phyloP scores from a whole-genome alignment of 2,329 filamentous ascomycete genomes.

The Ceratocystis diversiconidia region DNA sequence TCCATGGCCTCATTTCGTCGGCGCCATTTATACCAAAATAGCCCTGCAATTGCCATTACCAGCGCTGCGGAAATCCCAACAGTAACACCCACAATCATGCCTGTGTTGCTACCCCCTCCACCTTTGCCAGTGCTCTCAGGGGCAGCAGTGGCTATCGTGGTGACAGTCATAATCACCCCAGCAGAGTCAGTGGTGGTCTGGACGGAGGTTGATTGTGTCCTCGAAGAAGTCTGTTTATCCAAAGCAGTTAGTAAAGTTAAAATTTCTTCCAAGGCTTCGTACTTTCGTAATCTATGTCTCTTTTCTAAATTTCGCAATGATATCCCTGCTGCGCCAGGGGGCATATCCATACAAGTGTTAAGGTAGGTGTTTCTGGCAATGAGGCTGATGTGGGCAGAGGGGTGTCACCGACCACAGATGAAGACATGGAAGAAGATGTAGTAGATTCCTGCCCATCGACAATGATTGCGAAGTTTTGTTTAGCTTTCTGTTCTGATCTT shows the following conservation, averaged over 20 bases:
- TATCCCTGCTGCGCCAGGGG: not conserved
- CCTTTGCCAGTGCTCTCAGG: conserved; percentile 20
- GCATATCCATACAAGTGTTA: conserved; percentile 13
- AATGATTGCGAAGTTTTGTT: conserved; percentile 8
- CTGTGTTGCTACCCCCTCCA: conserved; percentile 28
- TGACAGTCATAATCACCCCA: conserved; percentile 41
- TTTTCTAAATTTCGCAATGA: not conserved
- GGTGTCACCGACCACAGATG: conserved; percentile 9
- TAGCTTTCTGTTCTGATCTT: conserved; percentile 15
- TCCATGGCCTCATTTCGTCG: conserved; percentile 26
- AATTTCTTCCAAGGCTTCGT: not conserved
- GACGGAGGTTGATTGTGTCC: conserved; percentile 28
- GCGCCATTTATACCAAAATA: conserved; percentile 32
- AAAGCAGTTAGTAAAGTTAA: conserved; percentile 18
- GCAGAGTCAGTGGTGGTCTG: conserved; percentile 39
- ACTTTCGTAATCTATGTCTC: not conserved
- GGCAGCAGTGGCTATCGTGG: conserved; percentile 32
- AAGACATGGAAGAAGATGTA: not conserved
- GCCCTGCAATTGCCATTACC: conserved; percentile 22
- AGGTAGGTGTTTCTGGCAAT: conserved; percentile 19
- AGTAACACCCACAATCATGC: conserved; percentile 38
- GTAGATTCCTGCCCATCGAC: not conserved
- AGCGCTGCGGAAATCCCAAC: conserved; percentile 34
- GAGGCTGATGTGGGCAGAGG: not conserved
- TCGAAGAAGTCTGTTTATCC: conserved; percentile 20